Percentiles rank a stretch among this genome's conserved stretches.
phyloP scores from a whole-genome alignment of 2,329 filamentous ascomycete species.

The Clonostachys rhizophaga region DNA sequence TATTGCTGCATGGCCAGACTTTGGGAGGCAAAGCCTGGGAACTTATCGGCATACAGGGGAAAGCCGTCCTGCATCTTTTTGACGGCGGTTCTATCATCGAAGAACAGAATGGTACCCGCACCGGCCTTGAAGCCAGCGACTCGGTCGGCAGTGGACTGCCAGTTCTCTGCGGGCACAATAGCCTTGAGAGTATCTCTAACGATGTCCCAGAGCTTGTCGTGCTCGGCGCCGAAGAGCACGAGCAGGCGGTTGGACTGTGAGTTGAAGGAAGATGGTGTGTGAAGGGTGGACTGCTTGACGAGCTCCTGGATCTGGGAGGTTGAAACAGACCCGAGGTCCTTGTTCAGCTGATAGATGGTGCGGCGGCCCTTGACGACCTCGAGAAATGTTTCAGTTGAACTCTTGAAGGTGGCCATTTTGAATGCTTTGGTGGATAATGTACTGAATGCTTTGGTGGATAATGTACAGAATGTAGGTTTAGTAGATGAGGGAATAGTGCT shows the following conservation, averaged over 20 bases:
- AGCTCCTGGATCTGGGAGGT: slow-evolving; percentile 60
- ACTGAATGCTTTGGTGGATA: neutral
- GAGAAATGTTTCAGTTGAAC: slow-evolving; percentile 48
- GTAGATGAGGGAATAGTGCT: neutral
- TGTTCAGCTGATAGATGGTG: slow-evolving; percentile 63
- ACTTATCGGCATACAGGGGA: slow-evolving; percentile 72
- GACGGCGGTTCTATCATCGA: slow-evolving; percentile 69
- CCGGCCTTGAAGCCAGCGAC: slow-evolving; percentile 59
- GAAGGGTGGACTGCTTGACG: slow-evolving; percentile 56
- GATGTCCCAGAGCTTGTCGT: slow-evolving; percentile 84
- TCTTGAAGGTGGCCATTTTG: slow-evolving; percentile 31
- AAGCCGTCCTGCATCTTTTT: slow-evolving; percentile 63
- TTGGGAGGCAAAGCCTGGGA: slow-evolving; percentile 73
- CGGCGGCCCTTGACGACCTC: slow-evolving; percentile 64
- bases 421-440: too few relatives aligned
- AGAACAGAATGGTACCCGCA: slow-evolving; percentile 85
- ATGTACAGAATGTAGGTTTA: slow-evolving; percentile 1
- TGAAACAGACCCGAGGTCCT: slow-evolving; percentile 43
- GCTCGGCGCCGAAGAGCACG: slow-evolving; percentile 74
- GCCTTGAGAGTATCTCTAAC: slow-evolving; percentile 40
- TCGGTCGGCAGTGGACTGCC: slow-evolving; percentile 42
- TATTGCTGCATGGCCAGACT: slow-evolving; percentile 75
- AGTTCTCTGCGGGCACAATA: slow-evolving; percentile 57
- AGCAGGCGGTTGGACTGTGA: slow-evolving; percentile 76
- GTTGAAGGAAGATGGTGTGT: slow-evolving; percentile 81